These are phyloP conservation scores for Penicillium argentinense DNA, from an alignment of 495 filamentous ascomycete genomes.

Conservation along the genomic window DNA sequence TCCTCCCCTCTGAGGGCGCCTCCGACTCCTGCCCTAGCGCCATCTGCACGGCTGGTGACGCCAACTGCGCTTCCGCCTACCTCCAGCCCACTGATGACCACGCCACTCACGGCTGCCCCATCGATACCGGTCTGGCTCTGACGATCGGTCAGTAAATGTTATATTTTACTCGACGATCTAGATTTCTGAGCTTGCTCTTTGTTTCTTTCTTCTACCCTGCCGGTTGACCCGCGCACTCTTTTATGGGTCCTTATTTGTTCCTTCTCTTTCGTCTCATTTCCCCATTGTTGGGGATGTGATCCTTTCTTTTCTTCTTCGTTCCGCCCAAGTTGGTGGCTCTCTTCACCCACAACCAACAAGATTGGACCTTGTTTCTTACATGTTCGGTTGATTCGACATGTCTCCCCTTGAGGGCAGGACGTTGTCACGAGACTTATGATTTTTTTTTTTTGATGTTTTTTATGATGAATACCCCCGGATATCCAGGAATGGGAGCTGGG, in stretches of 20 bases:
- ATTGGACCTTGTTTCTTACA: constrained; percentile 17
- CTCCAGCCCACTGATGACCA: constrained; percentile 43
- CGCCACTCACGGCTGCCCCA: constrained; percentile 47
- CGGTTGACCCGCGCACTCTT: constrained; percentile 33
- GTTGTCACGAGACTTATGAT: constrained; percentile 32
- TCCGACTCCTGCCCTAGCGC: constrained; percentile 35
- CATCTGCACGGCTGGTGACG: constrained; percentile 39
- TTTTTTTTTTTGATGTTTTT: constrained; percentile 18
- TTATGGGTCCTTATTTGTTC: constrained; percentile 2
- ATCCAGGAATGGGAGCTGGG: constrained; percentile 6
- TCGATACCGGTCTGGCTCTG: constrained; percentile 40
- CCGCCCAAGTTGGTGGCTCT: constrained; percentile 18
- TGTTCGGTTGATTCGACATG: constrained; percentile 38
- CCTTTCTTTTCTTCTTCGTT: constrained; percentile 13
- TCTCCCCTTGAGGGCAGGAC: constrained; percentile 21
- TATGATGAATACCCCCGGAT: constrained; percentile 27
- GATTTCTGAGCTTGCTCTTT: constrained; percentile 1
- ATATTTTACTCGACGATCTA: background rate
- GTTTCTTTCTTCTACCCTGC: constrained; percentile 8
- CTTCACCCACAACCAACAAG: constrained; percentile 4
- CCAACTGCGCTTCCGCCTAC: constrained; percentile 41
- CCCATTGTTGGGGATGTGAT: constrained; percentile 18
- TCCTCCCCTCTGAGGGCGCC: constrained; percentile 27
- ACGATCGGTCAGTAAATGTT: constrained; percentile 34
- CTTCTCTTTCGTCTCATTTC: constrained; percentile 13